Evolutionary conservation across 495 filamentous ascomycete species (phyloP).

Genomic region (Parathielavia hyrcaniae): DNA sequence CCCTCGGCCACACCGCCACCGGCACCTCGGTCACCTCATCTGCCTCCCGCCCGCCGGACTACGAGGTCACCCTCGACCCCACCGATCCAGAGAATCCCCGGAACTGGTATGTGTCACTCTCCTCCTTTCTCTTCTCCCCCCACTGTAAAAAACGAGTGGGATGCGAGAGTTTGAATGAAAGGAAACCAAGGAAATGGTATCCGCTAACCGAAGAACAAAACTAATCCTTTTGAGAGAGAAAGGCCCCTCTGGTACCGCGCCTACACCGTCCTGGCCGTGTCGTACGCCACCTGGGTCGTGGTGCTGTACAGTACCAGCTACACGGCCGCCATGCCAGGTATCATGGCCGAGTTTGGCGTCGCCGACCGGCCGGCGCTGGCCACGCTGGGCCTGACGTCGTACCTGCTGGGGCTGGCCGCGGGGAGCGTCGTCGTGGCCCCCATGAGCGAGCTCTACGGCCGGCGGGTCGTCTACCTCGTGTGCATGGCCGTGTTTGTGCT

Average conservation of each 20-base stretch:
- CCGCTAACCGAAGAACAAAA: background rate
- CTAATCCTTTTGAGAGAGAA: too few relatives aligned
- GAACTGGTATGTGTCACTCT: constrained; percentile 48
- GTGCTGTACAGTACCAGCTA: constrained; percentile 86
- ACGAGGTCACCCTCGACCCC: constrained; percentile 67
- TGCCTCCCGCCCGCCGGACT: constrained; percentile 57
- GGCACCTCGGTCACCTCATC: constrained; percentile 52
- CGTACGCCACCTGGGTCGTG: constrained; percentile 66
- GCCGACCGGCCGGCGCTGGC: constrained; percentile 49
- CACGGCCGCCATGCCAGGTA: constrained; percentile 59
- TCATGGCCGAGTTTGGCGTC: constrained; percentile 61
- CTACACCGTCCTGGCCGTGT: constrained; percentile 57
- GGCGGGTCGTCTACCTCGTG: constrained; percentile 63
- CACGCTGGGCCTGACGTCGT: constrained; percentile 74
- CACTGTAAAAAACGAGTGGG: too few relatives aligned
- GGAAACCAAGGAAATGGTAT: too few relatives aligned
- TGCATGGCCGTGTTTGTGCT: constrained; percentile 58
- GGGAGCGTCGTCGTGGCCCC: constrained; percentile 70
- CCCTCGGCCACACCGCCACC: constrained; percentile 29
- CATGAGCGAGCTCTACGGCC: constrained; percentile 70
- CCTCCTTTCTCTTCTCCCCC: background rate
- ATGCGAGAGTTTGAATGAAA: too few relatives aligned
- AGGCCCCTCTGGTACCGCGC: constrained; percentile 58
- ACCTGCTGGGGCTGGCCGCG: constrained; percentile 64
- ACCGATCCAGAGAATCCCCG: constrained; percentile 65